Base-by-base conservation (phyloP, 192 early-diverging fungal genomes). In the Coemansia sp. region DNA sequence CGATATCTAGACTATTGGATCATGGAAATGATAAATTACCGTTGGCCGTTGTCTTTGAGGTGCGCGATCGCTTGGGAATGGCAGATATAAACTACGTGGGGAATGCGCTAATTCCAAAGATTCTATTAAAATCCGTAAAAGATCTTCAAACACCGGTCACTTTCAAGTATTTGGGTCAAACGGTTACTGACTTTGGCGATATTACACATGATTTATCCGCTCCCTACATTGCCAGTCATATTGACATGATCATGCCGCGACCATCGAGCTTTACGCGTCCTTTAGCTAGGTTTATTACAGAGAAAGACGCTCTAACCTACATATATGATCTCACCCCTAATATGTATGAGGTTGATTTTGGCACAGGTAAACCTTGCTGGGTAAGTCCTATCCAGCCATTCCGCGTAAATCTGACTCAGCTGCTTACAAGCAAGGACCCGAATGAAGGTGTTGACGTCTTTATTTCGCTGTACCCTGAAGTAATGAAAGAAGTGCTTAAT, bases 361-460 rank as follows among this genome's bases (percentile, higher is more conserved):
- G 77, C 52, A 54, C 66, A 18, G 77, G 77, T 5, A 56, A 54
- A 8, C 77, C 77, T 6, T 62, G 48, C 28, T 80, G 77, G 77
- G 77, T 80, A 7, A 80, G 77, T 36, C 77, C 77, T 2, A 72
- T 75, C 7, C 34, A 80, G 66, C 69, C 69, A 16, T 80, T 80
- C 34, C 64, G 77, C 17, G 73, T 69, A n/a, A 75, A 80, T 28
- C 72, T 68, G 11, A 60, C 63, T 20, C 69, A 75, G 33, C 50
- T 80, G 32, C 66, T 80, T 3, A 75, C 77, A 8, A 34, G 55
- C 42, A 54, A 42, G 5, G 69, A 80, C 20, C 32, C 62, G 3
- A 65, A 42, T 12, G 77, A 80, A 28, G 77, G 77, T 12, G 30
- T 80, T 1, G 77, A 80, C 30, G 69, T 80, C n/a, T 80, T 80